These are phyloP conservation scores for Schizonepeta tenuifolia DNA, from an alignment of 257 asterid species.

Conservation along the genomic window DNA sequence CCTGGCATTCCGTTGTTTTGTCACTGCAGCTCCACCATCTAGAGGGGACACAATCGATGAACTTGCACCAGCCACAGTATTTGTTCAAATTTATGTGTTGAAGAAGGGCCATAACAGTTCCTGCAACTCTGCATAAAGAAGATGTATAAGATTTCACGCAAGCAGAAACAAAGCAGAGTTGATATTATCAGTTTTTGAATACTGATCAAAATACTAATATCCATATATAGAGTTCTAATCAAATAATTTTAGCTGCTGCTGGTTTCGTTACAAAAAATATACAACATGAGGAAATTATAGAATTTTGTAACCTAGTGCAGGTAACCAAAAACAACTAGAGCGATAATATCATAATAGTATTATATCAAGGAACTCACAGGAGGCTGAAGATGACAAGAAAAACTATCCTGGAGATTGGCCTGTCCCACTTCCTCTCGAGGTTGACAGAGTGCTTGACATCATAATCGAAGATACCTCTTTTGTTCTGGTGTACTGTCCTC, in stretches of 20 bases:
- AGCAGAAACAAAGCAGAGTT: neutral
- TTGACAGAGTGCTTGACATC: constrained; percentile 52
- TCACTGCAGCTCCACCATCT: constrained; percentile 90
- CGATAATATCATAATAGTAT: too few relatives aligned
- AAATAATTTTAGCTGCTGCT: too few relatives aligned
- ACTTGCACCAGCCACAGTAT: constrained; percentile 75
- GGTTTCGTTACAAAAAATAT: too few relatives aligned
- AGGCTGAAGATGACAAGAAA: constrained; percentile 57
- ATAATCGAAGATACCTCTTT: constrained; percentile 70
- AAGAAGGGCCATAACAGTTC: constrained; percentile 52
- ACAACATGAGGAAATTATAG: too few relatives aligned
- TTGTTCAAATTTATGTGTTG: constrained; percentile 54
- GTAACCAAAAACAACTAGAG: too few relatives aligned
- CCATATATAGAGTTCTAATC: too few relatives aligned
- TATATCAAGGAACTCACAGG: constrained; percentile 56
- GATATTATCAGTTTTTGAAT: too few relatives aligned
- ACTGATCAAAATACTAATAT: too few relatives aligned
- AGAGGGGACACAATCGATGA: constrained; percentile 69
- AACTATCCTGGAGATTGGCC: constrained; percentile 58
- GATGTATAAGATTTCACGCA: constrained; percentile 9
- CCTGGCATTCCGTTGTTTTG: constrained; percentile 68
- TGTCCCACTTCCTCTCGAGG: constrained; percentile 55
- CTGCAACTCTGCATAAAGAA: constrained; percentile 56
- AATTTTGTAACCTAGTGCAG: too few relatives aligned
- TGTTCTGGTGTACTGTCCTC: constrained; percentile 48